Percentiles rank a stretch among this genome's conserved stretches.
Conservation (phyloP, 2,329 filamentous ascomycete species). For the Arthrobotrys sphaeroides region DNA sequence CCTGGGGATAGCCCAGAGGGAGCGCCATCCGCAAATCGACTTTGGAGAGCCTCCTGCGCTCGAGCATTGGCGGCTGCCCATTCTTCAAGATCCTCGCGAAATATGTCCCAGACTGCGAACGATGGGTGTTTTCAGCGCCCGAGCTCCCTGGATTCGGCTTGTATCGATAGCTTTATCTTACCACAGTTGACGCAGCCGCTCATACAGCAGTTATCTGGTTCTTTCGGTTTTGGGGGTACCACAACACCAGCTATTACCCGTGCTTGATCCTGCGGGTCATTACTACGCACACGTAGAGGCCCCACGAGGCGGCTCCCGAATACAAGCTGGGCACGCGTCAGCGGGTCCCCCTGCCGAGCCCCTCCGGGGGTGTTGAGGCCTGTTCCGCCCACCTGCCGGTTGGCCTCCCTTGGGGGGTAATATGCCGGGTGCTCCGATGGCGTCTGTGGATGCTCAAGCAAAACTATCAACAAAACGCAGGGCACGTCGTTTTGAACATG, state of each 20-base stretch:
- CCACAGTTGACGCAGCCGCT: constrained; percentile 97
- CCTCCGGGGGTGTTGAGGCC: neutral
- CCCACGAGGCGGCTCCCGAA: constrained; percentile 83
- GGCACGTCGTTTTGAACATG: neutral
- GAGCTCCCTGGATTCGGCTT: neutral
- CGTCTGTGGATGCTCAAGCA: constrained; percentile 52
- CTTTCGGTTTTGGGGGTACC: constrained; percentile 82
- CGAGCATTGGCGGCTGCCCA: constrained; percentile 75
- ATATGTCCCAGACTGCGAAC: constrained; percentile 61
- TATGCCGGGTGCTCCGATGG: constrained; percentile 55
- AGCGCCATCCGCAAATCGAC: constrained; percentile 58
- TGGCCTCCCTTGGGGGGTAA: constrained; percentile 10
- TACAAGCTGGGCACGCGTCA: constrained; percentile 70
- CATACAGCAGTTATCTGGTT: constrained; percentile 99
- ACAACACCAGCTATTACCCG: constrained; percentile 78
- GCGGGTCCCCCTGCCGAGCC: neutral
- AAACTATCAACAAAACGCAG: constrained; percentile 38
- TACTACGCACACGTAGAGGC: constrained; percentile 74
- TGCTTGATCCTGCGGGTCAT: constrained; percentile 69
- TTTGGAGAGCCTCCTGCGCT: constrained; percentile 68
- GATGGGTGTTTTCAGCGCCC: neutral
- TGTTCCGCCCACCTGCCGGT: neutral
- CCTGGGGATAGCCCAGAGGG: neutral
- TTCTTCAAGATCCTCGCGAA: constrained; percentile 88
- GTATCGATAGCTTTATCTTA: constrained; percentile 70